Conservation (phyloP, 352 stramenopile species). For the Peronospora destructor region DNA sequence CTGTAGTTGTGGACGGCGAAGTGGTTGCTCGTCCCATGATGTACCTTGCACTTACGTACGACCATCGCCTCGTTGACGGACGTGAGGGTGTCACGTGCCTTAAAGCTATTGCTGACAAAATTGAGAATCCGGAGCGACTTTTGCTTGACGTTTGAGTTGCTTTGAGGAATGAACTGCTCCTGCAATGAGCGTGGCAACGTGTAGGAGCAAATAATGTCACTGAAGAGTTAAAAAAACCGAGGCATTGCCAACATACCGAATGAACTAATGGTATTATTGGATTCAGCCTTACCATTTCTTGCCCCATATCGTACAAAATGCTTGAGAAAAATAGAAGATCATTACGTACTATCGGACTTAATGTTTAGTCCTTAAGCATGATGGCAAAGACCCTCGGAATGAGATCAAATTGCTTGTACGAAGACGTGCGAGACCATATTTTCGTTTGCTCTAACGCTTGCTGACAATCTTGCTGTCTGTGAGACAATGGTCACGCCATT, state of each 20-base stretch:
- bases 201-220: constrained; percentile 2
- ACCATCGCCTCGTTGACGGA: constrained; percentile 98
- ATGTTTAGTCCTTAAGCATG: too few relatives aligned
- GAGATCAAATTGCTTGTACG: too few relatives aligned
- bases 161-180: not conserved
- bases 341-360: too few relatives aligned
- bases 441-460: too few relatives aligned
- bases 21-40: constrained; percentile 98
- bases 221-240: constrained; percentile 1
- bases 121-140: constrained; percentile 93
- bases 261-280: not conserved
- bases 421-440: too few relatives aligned
- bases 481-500: too few relatives aligned
- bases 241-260: constrained; percentile 10
- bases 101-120: constrained; percentile 96
- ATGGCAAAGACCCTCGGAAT: too few relatives aligned
- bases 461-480: too few relatives aligned
- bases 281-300: too few relatives aligned
- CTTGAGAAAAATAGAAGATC: too few relatives aligned
- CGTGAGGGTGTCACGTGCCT: constrained; percentile 98
- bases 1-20: constrained; percentile 91
- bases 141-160: constrained; percentile 91
- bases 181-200: constrained; percentile 1
- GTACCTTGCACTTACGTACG: constrained; percentile 99
- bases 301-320: too few relatives aligned